Percentiles rank a stretch among this genome's conserved stretches.
phyloP scores from a whole-genome alignment of 148 eudicot genomes.

The Vaccinium macrocarpon region DNA sequence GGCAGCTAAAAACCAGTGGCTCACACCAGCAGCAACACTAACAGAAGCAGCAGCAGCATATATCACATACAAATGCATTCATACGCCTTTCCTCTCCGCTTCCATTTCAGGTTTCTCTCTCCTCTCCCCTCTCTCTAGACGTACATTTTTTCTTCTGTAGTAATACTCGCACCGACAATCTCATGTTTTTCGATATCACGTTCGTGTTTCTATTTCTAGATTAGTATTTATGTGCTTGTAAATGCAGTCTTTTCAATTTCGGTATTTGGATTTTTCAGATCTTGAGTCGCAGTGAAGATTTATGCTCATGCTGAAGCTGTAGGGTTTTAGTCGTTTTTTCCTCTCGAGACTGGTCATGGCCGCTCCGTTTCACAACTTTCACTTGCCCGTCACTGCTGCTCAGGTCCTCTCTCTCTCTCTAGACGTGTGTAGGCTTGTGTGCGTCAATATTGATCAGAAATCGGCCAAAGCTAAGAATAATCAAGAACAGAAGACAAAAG shows the following conservation, averaged over 20 bases:
- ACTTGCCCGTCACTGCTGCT: constrained; percentile 62
- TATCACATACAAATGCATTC: not conserved
- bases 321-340: constrained; percentile 28
- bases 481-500: not conserved
- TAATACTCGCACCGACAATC: constrained; percentile 5
- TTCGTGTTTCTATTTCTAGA: not conserved
- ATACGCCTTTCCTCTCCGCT: not conserved
- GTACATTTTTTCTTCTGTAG: not conserved
- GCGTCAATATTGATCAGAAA: too few species aligned
- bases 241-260: not conserved
- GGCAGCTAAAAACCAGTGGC: constrained; percentile 11
- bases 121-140: not conserved
- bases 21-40: not conserved
- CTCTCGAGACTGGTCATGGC: constrained; percentile 44
- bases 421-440: not conserved
- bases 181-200: not conserved
- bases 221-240: not conserved
- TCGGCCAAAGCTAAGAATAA: not conserved
- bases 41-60: not conserved
- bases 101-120: not conserved
- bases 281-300: constrained; percentile 25
- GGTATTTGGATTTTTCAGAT: constrained; percentile 15
- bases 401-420: constrained; percentile 39
- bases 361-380: constrained; percentile 36
- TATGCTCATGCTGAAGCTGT: constrained; percentile 42